Base-by-base conservation (phyloP, 345 rosid species). In the Citrus reticulata region DNA sequence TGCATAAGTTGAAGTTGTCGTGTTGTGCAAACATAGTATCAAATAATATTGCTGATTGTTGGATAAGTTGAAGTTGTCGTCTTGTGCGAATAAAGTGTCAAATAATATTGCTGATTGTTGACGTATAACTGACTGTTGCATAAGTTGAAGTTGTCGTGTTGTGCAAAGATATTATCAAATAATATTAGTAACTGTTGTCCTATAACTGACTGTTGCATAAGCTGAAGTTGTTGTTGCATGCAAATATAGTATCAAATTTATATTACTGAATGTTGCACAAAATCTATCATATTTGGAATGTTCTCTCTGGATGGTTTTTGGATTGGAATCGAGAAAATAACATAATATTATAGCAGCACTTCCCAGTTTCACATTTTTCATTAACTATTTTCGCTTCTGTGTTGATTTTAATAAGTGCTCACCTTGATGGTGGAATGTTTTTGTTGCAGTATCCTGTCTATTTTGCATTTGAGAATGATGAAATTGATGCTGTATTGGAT, bases 401-500 rank as follows among this genome's bases (percentile, higher is more conserved):
- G 29, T 13, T 71, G 29, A 39, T 22, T 70, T 51, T 25, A 37
- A 4, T 77, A 16, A 62, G 60, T 49, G 62, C 46, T 22, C 20
- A 34, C 13, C 46, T 32, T 68, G 66, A 35, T 81, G n/a, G 25
- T 73, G 76, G 32, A 16, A 72, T 70, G 14, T 71, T 84, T 49
- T 55, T 78, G 30, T 66, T 68, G 69, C 91, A 96, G 99, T 96
- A 85, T 87, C 99, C 99, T 32, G 98, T 93, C 60, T 96, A 96
- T 88, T 96, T 96, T 75, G 94, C 97, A 7, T 96, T 93, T 82
- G 99, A 94, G 91, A 84, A 94, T 84, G 94, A 94, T 76, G 92
- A 93, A 76, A 87, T 95, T 79, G 87, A 89, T 77, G 81, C 87
- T 73, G 91, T 94, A 67, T 85, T 94, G 89, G 91, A 93, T 78